Conservation (phyloP, 2,329 filamentous ascomycete genomes). For the Aspergillus sp. region DNA sequence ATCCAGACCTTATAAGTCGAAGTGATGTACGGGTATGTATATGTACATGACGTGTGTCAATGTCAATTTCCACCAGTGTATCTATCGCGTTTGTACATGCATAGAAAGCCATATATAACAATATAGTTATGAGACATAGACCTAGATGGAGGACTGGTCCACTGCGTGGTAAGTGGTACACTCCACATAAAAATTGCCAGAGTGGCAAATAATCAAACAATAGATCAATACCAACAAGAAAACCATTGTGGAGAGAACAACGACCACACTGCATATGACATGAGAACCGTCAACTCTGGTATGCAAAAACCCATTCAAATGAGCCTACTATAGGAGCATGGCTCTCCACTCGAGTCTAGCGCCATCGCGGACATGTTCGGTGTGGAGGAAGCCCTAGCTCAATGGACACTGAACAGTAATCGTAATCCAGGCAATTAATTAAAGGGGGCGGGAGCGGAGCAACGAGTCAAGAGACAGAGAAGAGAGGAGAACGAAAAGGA, state of each 20-base stretch:
- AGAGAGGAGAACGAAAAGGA: neutral
- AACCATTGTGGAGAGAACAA: neutral
- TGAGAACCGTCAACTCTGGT: neutral
- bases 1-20: neutral
- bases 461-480: neutral
- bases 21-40: too few species aligned
- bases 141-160: neutral
- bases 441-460: neutral
- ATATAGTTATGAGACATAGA: neutral
- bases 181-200: neutral
- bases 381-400: neutral
- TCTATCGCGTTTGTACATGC: neutral
- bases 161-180: neutral
- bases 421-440: neutral
- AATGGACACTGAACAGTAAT: too few species aligned
- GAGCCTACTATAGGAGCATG: neutral
- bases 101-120: too few species aligned
- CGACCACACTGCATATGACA: constrained; percentile 8
- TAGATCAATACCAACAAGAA: neutral
- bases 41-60: neutral
- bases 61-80: neutral
- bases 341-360: constrained; percentile 1
- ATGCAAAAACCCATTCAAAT: neutral
- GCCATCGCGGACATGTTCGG: constrained; percentile 10
- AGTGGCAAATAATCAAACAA: neutral